These are phyloP conservation scores for Neonectria coccinea DNA, from an alignment of 2,329 filamentous ascomycete genomes.

Conservation along the genomic window DNA sequence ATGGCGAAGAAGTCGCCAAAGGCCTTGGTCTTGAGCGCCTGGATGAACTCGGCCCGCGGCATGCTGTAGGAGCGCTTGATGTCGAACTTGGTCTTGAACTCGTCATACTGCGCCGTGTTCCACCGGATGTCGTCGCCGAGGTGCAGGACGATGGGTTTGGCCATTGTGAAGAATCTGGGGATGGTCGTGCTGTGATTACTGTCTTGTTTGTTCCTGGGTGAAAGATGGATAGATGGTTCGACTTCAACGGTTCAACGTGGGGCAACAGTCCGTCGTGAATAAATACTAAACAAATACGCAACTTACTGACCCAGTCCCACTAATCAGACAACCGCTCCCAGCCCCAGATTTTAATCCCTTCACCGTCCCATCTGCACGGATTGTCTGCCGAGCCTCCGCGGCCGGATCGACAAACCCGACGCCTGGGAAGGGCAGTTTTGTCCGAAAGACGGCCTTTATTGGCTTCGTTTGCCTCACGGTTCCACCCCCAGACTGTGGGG, in stretches of 20 bases:
- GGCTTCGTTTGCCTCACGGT: not conserved
- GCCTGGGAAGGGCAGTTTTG: constrained; percentile 27
- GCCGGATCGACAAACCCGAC: constrained; percentile 32
- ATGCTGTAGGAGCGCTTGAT: constrained; percentile 44
- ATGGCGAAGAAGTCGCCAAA: constrained; percentile 45
- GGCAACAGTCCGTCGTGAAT: not conserved
- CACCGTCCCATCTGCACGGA: constrained; percentile 27
- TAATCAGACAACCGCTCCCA: constrained; percentile 8
- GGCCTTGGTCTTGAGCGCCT: constrained; percentile 38
- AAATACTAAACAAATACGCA: constrained; percentile 4
- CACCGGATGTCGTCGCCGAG: constrained; percentile 45
- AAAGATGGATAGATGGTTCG: not conserved
- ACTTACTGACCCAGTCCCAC: not conserved
- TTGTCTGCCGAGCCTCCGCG: constrained; percentile 35
- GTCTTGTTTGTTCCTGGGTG: not conserved
- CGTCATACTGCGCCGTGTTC: constrained; percentile 43
- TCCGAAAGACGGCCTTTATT: not conserved
- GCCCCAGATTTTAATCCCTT: constrained; percentile 22
- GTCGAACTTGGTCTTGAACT: constrained; percentile 41
- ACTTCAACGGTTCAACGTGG: not conserved
- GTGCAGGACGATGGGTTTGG: constrained; percentile 45
- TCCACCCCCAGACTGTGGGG: constrained; percentile 34
- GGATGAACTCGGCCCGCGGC: constrained; percentile 42
- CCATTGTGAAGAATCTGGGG: constrained; percentile 26
- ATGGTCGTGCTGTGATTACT: not conserved